Evolutionary conservation across 352 stramenopile genomes (phyloP), one percentile per base, ranked within the genome.

Genomic region (Phytophthora ohioensis): DNA sequence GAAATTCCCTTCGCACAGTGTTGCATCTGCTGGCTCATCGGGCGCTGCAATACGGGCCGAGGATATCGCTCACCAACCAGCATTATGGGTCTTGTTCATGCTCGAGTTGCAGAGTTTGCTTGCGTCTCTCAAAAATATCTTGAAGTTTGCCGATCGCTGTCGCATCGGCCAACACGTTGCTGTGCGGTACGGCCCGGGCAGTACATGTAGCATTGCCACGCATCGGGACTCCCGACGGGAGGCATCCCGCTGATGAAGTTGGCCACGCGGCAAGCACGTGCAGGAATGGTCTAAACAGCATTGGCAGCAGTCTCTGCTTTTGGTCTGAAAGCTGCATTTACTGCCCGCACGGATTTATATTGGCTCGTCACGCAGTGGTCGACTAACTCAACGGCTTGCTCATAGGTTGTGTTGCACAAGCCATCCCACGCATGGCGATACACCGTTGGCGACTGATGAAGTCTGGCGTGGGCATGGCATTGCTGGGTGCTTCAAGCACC

Each of bases 331-430:
- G 41, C 13, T 46, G 39, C 21, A 27, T 27, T 27, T 27, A 27
- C 21, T 27, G 21, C 21, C 21, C 1, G 21, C 21, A 27, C 21
- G 21, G 27, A 38, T 1, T 38, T 53, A 4, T 41, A 46, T 42
- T 42, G 13, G 12, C 17, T 46, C 11, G 21, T 35, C 51, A 32
- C 10, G 12, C 5, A 4, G 3, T 45, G 34, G 34, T 59, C 36
- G 54, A 61, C 39, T 61, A 61, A 52, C 52, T 58, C n/a, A 58
- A 47, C 52, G 38, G 36, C 7, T 59, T 59, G 53, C 39, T 42
- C 42, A 52, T 38, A 35, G 27, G 10, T 38, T 12, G 46, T 27
- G 11, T 11, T 53, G 8, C 17, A 32, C 49, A 57, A 15, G 49
- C 32, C 35, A 46, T 57, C 51, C 9, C 34, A 43, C 7, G 34